Evolutionary conservation across 176 grass and related monocot species (phyloP).

Genomic region (Panicum miliaceum): DNA sequence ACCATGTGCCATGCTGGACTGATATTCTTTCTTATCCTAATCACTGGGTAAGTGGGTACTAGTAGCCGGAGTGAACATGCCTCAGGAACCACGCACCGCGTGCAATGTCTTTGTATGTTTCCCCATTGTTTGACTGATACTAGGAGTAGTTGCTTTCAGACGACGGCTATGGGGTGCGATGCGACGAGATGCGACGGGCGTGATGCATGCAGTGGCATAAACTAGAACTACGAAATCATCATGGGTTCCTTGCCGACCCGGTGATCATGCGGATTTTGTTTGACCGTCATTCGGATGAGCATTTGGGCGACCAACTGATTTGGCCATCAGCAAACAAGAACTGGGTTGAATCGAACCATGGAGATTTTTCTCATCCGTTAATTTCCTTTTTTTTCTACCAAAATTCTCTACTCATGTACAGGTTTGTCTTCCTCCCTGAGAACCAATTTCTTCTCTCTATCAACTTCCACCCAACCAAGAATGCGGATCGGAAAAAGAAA

Average conservation of each 20-base stretch:
- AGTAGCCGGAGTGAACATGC: background rate
- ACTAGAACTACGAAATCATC: background rate
- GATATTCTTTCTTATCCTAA: slow-evolving; percentile 28
- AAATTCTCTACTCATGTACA: slow-evolving; percentile 41
- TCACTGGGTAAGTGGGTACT: background rate
- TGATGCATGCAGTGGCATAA: background rate
- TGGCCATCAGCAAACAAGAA: background rate
- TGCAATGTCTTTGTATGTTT: background rate
- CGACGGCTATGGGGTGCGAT: background rate
- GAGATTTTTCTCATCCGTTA: background rate
- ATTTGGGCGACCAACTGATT: background rate
- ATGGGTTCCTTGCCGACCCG: background rate
- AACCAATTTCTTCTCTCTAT: slow-evolving; percentile 25
- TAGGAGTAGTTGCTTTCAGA: background rate
- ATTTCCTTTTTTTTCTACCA: slow-evolving; percentile 8
- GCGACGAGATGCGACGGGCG: background rate
- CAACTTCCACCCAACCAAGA: slow-evolving; percentile 42
- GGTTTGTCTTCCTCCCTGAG: background rate
- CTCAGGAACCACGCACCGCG: background rate
- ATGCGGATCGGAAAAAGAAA: background rate
- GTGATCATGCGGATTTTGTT: background rate
- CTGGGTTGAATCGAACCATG: background rate
- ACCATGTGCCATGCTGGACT: slow-evolving; percentile 16
- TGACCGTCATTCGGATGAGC: background rate
- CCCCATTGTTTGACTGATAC: background rate